Base-by-base conservation (phyloP, 768 basidiomycete genomes). In the Lyophyllum semitale region DNA sequence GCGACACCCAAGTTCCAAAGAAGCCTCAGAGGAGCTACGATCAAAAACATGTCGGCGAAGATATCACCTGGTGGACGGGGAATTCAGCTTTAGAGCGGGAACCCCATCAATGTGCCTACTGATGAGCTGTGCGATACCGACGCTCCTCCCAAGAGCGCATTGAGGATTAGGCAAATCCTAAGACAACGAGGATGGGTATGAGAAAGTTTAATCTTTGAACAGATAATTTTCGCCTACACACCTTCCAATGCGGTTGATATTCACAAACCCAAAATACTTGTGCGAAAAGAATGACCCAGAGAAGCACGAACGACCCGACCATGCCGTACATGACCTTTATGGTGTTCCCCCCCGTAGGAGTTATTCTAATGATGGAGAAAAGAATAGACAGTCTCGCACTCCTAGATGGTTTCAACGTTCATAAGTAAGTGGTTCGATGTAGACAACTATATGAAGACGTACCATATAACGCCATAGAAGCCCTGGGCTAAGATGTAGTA, bases 81-180 rank as follows among this genome's bases (percentile, higher is more conserved):
- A 53, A 30, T 42, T 29, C n/a, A 45, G 26, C 15, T 45, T 27
- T 25, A 15, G 37, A 23, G 22, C 30, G 29, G 6, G 23, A 23
- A 29, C 27, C 9, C n/a, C 1, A n/a, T 26, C 29, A 8, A 35
- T 9, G n/a, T 15, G 73, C 79, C 50, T 50, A 81, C 80, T 77
- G 60, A 71, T 70, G 32, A 81, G 66, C 60, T 81, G 79, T 8
- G 74, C 73, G 11, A 80, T 64, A 4, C 75, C 78, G 8, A 82
- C 71, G 52, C 73, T 68, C 15, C 63, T 59, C 23, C 73, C 71
- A 22, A 81, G 66, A 2, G 67, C 68, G 51, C 80, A 82, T 50
- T 74, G 73, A 0, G 77, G 66, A 23, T 55, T 48, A 2, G 45
- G 2, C n/a, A 23, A 18, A 27, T 71, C 20, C 53, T 77, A 71